Evolutionary conservation across 1,284 basidiomycete genomes (phyloP).

Genomic region (Trichosporon coremiiforme): DNA sequence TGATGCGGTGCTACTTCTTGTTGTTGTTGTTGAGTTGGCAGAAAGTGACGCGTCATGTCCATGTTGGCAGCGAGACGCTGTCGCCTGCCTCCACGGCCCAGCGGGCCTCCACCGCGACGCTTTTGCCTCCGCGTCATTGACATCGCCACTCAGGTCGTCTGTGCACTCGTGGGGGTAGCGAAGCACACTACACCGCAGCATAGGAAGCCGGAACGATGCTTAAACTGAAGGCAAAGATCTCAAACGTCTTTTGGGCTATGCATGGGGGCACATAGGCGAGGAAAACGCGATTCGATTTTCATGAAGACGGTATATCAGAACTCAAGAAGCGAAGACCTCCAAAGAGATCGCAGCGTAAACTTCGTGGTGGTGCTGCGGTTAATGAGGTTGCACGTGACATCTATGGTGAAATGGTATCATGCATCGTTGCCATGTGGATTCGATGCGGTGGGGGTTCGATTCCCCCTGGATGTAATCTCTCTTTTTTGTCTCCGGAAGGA

Average conservation of each 20-base stretch:
- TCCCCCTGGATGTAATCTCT: slow-evolving; percentile 18
- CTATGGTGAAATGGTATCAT: slow-evolving; percentile 20
- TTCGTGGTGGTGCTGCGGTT: background rate
- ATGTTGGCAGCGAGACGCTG: slow-evolving; percentile 4
- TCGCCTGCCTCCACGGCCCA: background rate
- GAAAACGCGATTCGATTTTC: background rate
- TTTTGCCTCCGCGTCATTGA: slow-evolving; percentile 6
- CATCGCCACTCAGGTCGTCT: background rate
- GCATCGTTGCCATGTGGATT: slow-evolving; percentile 14
- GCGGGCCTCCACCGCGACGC: slow-evolving; percentile 2
- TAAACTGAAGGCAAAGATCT: too few relatives aligned
- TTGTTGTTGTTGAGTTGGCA: background rate
- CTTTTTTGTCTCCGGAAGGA: background rate
- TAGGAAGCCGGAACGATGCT: background rate
- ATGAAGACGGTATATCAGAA: background rate
- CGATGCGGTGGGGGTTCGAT: slow-evolving; percentile 18
- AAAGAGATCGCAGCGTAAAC: background rate
- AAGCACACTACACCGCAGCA: too few relatives aligned
- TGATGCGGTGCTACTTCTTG: slow-evolving; percentile 48
- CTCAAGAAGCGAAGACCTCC: too few relatives aligned
- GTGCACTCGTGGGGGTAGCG: background rate
- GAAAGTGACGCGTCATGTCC: slow-evolving; percentile 15
- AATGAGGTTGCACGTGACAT: slow-evolving; percentile 12
- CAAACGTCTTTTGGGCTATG: too few relatives aligned
- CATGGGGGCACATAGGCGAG: too few relatives aligned